phyloP scores from a whole-genome alignment of 345 rosid species.

The Trapa bicornis region DNA sequence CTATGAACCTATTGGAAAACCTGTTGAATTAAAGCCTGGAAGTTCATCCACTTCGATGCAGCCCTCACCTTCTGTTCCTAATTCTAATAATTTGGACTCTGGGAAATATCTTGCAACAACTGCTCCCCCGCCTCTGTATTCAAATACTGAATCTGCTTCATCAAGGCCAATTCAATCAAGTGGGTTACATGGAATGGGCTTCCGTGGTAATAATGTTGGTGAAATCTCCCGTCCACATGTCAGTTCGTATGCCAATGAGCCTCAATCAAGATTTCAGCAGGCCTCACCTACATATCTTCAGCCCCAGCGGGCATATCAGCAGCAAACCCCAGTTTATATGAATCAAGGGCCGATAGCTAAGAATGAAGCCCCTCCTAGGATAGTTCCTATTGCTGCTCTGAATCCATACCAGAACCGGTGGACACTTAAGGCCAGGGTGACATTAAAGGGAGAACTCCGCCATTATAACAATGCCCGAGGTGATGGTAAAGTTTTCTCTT shows the following conservation, averaged over 20 bases:
- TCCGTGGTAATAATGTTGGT: conserved; percentile 24
- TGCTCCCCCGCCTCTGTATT: conserved; percentile 15
- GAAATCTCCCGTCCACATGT: conserved; percentile 27
- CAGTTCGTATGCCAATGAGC: conserved; percentile 12
- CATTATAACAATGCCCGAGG: conserved; percentile 69
- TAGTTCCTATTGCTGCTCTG: conserved; percentile 66
- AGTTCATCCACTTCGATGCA: conserved; percentile 23
- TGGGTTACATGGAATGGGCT: conserved; percentile 20
- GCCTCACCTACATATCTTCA: conserved; percentile 22
- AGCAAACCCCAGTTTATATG: conserved; percentile 40
- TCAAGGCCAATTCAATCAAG: conserved; percentile 22
- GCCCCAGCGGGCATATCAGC: conserved; percentile 37
- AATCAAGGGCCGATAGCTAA: conserved; percentile 60
- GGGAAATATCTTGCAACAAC: conserved; percentile 27
- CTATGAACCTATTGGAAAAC: conserved; percentile 39
- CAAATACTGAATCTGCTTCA: conserved; percentile 25
- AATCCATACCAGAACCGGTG: conserved; percentile 88
- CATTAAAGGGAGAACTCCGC: conserved; percentile 61
- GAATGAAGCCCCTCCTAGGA: conserved; percentile 59
- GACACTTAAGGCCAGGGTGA: conserved; percentile 90
- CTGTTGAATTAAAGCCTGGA: conserved; percentile 19
- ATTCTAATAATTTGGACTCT: conserved; percentile 18
- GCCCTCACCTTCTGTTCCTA: conserved; percentile 15
- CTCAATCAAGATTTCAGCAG: conserved; percentile 10
- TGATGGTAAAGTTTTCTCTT: conserved; percentile 80